Evolutionary conservation across 2,329 filamentous ascomycete species (phyloP).

Genomic region (Fusarium fujikuroi): DNA sequence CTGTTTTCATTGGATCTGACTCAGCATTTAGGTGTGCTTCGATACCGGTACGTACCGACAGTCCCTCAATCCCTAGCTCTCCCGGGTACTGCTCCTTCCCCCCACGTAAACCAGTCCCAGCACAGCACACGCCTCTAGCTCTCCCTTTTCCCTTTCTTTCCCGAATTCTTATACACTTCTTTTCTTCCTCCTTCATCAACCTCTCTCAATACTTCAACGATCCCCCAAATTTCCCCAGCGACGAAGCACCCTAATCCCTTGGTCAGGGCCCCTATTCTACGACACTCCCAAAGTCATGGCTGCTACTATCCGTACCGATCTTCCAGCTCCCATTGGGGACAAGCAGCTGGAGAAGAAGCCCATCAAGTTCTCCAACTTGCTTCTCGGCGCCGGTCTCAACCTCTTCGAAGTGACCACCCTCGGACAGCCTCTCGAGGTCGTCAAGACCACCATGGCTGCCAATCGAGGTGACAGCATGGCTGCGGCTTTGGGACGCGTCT

Average conservation of each 20-base stretch:
- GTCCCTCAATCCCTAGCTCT: conserved; percentile 12
- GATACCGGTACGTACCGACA: conserved; percentile 14
- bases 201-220: conserved; percentile 27
- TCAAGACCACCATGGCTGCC: conserved; percentile 99
- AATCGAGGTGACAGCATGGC: conserved; percentile 90
- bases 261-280: conserved; percentile 84
- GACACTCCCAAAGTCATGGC: conserved; percentile 70
- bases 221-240: conserved; percentile 58
- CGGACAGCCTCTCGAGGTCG: conserved; percentile 90
- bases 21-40: conserved; percentile 22
- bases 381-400: conserved; percentile 93
- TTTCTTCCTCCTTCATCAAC: conserved; percentile 26
- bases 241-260: conserved; percentile 95
- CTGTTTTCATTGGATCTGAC: conserved; percentile 31
- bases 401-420: conserved; percentile 84
- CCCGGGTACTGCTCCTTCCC: conserved; percentile 17
- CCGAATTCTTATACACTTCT: conserved; percentile 10
- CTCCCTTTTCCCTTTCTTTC: conserved; percentile 18
- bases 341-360: conserved; percentile 94
- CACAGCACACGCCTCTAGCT: conserved; percentile 40
- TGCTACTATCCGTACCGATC: conserved; percentile 67
- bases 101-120: conserved; percentile 28
- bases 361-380: conserved; percentile 98
- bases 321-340: conserved; percentile 61
- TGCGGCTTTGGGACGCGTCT: conserved; percentile 85